Conservation (phyloP, 2,329 filamentous ascomycete species). For the Hypocrella siamensis region DNA sequence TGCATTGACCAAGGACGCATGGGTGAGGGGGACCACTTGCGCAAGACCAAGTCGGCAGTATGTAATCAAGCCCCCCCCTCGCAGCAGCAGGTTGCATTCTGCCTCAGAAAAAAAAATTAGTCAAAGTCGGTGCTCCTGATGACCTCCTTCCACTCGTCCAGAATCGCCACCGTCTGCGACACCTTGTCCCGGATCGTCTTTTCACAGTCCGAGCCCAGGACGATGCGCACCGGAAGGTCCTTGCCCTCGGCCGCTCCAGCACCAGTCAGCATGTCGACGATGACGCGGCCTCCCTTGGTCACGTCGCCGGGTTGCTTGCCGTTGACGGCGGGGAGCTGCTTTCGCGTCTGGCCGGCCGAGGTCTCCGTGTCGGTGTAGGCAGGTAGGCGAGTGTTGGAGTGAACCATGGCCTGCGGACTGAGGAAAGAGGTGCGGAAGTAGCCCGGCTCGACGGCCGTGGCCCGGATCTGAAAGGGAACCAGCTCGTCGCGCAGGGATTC, state of each 20-base stretch:
- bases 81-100: too few species aligned
- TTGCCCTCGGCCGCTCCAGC: conserved; percentile 29
- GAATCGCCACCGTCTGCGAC: conserved; percentile 20
- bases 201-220: conserved; percentile 37
- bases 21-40: too few species aligned
- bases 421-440: conserved; percentile 37
- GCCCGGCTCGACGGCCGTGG: conserved; percentile 30
- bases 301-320: conserved; percentile 39
- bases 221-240: conserved; percentile 34
- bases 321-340: conserved; percentile 18
- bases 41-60: too few species aligned
- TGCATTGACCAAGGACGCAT: too few species aligned
- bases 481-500: conserved; percentile 28
- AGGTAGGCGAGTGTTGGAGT: conserved; percentile 14
- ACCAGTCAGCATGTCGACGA: conserved; percentile 39
- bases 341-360: conserved; percentile 13
- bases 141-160: conserved; percentile 32
- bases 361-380: conserved; percentile 15
- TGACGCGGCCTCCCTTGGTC: conserved; percentile 31
- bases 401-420: conserved; percentile 14
- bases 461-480: conserved; percentile 25
- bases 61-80: too few species aligned
- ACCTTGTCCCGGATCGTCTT: conserved; percentile 25
- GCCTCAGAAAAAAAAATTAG: too few species aligned
- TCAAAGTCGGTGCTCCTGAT: conserved; percentile 10